A percentile compares a stretch with the other conserved stretches of the same genome.
These are phyloP conservation scores for Ambrosiella beaveri DNA, from an alignment of 2,329 filamentous ascomycete species.

Conservation along the genomic window DNA sequence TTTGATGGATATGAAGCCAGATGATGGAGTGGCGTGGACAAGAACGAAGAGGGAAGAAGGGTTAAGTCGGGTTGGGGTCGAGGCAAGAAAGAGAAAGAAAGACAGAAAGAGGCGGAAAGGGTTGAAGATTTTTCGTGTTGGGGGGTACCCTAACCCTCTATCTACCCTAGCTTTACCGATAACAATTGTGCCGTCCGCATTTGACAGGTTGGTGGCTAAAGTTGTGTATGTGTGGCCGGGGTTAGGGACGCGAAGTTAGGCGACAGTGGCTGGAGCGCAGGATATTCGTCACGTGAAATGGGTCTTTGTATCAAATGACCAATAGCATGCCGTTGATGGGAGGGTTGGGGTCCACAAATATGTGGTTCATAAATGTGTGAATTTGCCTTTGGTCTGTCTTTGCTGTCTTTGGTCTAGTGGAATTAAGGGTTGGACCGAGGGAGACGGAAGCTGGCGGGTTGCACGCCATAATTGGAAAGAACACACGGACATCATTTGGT, in stretches of 20 bases:
- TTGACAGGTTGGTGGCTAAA: neutral
- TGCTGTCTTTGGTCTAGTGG: neutral
- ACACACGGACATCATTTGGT: neutral
- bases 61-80: slow-evolving; percentile 14
- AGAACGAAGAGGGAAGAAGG: slow-evolving; percentile 6
- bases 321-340: slow-evolving; percentile 5
- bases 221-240: neutral
- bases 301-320: neutral
- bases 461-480: neutral
- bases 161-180: slow-evolving; percentile 3
- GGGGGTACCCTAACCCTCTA: slow-evolving; percentile 11
- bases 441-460: neutral
- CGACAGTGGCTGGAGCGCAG: neutral
- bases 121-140: slow-evolving; percentile 11
- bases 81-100: slow-evolving; percentile 7
- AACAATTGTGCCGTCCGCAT: neutral
- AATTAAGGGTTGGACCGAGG: slow-evolving; percentile 5
- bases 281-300: slow-evolving; percentile 6
- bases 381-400: neutral
- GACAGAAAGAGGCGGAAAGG: slow-evolving; percentile 11
- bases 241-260: neutral
- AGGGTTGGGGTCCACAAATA: slow-evolving; percentile 9
- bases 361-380: neutral
- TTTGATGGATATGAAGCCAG: slow-evolving; percentile 1
- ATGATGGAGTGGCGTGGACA: neutral